Evolutionary conservation across 495 filamentous ascomycete species (phyloP).

Genomic region (Talaromyces adpressus): DNA sequence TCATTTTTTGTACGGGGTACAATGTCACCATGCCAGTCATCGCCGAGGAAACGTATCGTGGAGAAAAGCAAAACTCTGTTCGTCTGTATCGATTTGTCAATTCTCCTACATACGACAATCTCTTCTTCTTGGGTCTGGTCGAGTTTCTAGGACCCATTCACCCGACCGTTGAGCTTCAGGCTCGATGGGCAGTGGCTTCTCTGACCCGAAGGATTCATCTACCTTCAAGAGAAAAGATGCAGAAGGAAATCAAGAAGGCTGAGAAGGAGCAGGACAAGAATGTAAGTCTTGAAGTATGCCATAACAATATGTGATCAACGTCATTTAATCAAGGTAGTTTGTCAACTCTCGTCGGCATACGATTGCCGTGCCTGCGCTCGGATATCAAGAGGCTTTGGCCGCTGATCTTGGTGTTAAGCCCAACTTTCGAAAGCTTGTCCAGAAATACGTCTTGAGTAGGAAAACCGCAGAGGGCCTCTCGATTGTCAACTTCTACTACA

Average conservation of each 20-base stretch:
- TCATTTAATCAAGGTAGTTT: neutral
- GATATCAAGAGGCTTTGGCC: conserved; percentile 14
- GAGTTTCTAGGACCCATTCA: conserved; percentile 14
- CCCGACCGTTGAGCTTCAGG: conserved; percentile 16
- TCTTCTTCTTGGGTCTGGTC: conserved; percentile 12
- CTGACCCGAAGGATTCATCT: conserved; percentile 10
- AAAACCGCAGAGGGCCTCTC: conserved; percentile 8
- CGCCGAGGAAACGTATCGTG: conserved; percentile 5
- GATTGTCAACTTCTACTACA: conserved; percentile 15
- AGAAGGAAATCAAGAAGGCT: conserved; percentile 5
- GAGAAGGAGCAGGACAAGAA: conserved; percentile 9
- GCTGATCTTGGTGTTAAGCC: conserved; percentile 12
- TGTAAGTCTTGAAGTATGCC: conserved; percentile 1
- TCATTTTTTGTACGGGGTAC: conserved; percentile 18
- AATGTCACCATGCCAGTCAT: conserved; percentile 11
- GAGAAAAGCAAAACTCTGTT: conserved; percentile 5
- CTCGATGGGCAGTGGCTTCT: conserved; percentile 12
- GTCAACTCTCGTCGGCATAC: conserved; percentile 14
- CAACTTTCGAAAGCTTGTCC: conserved; percentile 10
- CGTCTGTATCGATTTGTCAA: conserved; percentile 13
- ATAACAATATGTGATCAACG: neutral
- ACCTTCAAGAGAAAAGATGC: conserved; percentile 11
- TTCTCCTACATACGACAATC: conserved; percentile 10
- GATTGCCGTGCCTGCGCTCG: conserved; percentile 7
- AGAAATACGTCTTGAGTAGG: conserved; percentile 7